Percentiles rank a stretch among this genome's conserved stretches.
Conservation (phyloP, 2,329 filamentous ascomycete genomes). For the Fusarium anguioides region DNA sequence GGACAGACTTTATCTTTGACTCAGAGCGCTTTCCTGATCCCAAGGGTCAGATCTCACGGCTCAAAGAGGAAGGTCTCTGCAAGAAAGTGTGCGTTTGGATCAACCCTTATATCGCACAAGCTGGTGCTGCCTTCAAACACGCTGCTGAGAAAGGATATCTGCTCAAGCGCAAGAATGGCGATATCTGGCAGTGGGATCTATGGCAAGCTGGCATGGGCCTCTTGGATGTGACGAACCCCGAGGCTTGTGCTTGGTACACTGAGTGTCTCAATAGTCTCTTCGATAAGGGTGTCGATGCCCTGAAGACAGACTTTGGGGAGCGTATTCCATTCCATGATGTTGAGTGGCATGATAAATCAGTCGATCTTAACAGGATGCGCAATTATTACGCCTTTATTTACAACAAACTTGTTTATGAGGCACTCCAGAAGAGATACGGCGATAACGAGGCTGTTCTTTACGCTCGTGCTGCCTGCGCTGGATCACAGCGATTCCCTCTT, state of each 20-base stretch:
- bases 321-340: constrained; percentile 74
- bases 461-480: constrained; percentile 74
- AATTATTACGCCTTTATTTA: constrained; percentile 82
- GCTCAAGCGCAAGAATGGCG: constrained; percentile 74
- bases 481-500: constrained; percentile 75
- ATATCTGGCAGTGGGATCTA: constrained; percentile 80
- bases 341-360: constrained; percentile 68
- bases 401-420: constrained; percentile 76
- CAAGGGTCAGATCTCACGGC: constrained; percentile 68
- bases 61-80: constrained; percentile 71
- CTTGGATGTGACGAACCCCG: constrained; percentile 79
- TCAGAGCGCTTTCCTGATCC: constrained; percentile 76
- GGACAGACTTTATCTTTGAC: constrained; percentile 81
- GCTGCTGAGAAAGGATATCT: constrained; percentile 75
- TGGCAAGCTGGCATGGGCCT: constrained; percentile 84
- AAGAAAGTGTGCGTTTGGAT: constrained; percentile 80
- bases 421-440: constrained; percentile 66
- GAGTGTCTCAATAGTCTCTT: constrained; percentile 71
- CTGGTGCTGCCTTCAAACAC: constrained; percentile 72
- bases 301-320: constrained; percentile 83
- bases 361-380: constrained; percentile 75
- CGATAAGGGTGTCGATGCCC: constrained; percentile 74
- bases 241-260: constrained; percentile 73
- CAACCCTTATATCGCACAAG: constrained; percentile 78
- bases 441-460: constrained; percentile 70